Conservation (phyloP, 768 basidiomycete species). For the Tremella yokohamensis region DNA sequence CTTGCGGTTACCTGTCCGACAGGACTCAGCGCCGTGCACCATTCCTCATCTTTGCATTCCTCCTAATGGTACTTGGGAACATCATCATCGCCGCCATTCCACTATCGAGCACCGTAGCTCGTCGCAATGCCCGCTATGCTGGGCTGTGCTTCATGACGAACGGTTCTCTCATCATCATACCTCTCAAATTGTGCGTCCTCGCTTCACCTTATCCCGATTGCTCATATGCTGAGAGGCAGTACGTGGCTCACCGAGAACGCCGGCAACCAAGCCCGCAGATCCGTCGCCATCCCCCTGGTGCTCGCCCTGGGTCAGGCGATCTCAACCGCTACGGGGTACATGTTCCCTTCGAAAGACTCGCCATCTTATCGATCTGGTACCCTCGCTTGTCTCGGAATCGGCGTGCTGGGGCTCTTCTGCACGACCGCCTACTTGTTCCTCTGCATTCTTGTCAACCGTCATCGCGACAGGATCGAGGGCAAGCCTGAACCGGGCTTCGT, state of each 20-base stretch:
- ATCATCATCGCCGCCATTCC: background rate
- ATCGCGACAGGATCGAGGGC: no score
- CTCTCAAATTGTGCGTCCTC: background rate
- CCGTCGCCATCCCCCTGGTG: conserved; percentile 20
- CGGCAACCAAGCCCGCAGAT: conserved; percentile 20
- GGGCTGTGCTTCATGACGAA: background rate
- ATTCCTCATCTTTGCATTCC: background rate
- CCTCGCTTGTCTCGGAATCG: no score
- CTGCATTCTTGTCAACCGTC: no score
- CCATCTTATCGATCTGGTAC: no score
- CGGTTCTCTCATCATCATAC: background rate
- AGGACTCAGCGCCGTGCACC: background rate
- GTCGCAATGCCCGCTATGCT: background rate
- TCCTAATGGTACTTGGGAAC: background rate
- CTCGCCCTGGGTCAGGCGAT: conserved; percentile 21
- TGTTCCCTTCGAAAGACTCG: no score
- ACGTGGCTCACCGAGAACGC: conserved; percentile 20
- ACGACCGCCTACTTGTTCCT: no score
- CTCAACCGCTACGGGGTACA: background rate
- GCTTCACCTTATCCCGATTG: no score
- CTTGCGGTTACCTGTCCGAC: background rate
- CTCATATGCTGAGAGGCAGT: conserved; percentile 2
- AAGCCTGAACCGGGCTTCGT: conserved; percentile 15
- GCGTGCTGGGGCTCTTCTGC: no score
- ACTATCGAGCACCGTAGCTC: background rate